Percentiles rank a stretch among this genome's conserved stretches.
Evolutionary conservation across 345 rosid genomes (phyloP).

Genomic region (Citrus maxima): DNA sequence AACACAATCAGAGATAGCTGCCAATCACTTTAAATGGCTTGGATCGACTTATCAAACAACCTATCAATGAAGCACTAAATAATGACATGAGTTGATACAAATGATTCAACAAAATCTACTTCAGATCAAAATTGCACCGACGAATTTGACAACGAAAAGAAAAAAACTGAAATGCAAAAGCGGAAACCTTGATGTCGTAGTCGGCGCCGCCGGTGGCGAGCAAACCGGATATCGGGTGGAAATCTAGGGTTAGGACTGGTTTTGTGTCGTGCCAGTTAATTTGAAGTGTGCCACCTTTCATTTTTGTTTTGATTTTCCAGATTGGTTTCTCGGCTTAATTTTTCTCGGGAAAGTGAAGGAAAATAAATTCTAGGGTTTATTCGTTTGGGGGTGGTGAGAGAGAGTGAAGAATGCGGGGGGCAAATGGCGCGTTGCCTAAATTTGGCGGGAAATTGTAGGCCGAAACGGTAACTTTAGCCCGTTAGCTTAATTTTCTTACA

Average conservation of each 20-base stretch:
- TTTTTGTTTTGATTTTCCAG: slow-evolving; percentile 9
- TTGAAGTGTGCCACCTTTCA: slow-evolving; percentile 96
- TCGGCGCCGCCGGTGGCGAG: slow-evolving; percentile 99
- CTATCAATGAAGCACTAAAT: neutral
- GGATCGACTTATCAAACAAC: neutral
- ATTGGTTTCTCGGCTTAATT: neutral
- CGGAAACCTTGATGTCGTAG: slow-evolving; percentile 74
- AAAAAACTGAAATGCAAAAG: neutral
- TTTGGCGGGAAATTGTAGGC: slow-evolving; percentile 28
- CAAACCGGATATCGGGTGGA: slow-evolving; percentile 71
- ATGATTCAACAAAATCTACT: neutral
- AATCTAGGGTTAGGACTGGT: slow-evolving; percentile 86
- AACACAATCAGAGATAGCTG: neutral
- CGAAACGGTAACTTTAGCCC: neutral
- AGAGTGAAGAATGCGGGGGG: neutral
- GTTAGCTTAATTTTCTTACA: too few relatives aligned
- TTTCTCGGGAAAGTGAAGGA: neutral
- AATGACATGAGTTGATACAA: neutral
- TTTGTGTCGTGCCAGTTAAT: slow-evolving; percentile 90
- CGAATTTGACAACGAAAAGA: neutral
- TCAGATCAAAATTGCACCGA: neutral
- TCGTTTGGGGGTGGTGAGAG: neutral
- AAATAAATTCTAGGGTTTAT: neutral
- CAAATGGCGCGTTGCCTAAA: slow-evolving; percentile 13
- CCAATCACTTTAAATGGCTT: neutral